These are phyloP conservation scores for Venturia asperata DNA, from an alignment of 2,329 filamentous ascomycete genomes.

Conservation along the genomic window DNA sequence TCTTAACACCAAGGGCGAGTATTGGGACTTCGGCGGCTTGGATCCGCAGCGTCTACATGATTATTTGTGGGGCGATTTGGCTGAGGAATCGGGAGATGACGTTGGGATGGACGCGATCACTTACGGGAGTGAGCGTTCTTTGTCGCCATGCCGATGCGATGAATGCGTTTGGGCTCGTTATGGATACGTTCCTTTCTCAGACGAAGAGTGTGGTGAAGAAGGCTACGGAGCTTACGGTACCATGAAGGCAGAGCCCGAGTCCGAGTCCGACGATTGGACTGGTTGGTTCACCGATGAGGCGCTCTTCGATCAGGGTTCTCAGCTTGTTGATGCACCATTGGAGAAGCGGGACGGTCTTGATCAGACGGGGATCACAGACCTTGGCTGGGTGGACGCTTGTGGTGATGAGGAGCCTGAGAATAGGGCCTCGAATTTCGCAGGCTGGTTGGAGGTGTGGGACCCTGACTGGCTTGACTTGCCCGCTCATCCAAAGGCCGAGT, in stretches of 20 bases:
- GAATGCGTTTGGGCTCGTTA: slow-evolving; percentile 4
- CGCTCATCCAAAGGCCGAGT: neutral
- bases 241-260: neutral
- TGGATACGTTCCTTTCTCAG: neutral
- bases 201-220: neutral
- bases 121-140: neutral
- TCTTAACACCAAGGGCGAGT: neutral
- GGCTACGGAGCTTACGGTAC: neutral
- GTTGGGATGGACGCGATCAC: neutral
- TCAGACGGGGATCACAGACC: neutral
- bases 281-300: slow-evolving; percentile 3
- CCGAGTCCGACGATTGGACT: neutral
- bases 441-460: slow-evolving; percentile 5
- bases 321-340: neutral
- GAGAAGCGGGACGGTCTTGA: neutral
- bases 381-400: neutral
- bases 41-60: neutral
- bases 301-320: slow-evolving; percentile 1
- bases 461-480: neutral
- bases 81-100: neutral
- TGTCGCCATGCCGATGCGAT: slow-evolving; percentile 3
- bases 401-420: neutral
- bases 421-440: neutral
- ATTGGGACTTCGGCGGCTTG: neutral
- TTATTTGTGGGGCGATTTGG: neutral